phyloP scores from a whole-genome alignment of 1,139 yeast species.

The Protomyces macrosporus region DNA sequence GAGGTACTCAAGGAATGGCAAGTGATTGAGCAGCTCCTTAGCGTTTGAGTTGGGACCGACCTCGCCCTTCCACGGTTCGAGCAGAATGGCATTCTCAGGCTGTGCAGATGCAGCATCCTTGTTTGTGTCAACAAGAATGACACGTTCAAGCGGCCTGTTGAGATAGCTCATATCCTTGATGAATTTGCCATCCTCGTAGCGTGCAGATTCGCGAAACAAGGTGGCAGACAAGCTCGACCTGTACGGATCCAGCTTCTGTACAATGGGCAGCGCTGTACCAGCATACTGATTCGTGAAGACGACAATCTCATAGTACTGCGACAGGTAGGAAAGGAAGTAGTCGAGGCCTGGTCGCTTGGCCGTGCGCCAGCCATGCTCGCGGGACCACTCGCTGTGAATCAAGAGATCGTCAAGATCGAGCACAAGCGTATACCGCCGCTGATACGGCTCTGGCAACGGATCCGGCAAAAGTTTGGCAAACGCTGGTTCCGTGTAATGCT shows the following conservation, averaged over 20 bases:
- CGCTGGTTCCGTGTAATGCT: constrained; percentile 87
- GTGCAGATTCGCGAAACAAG: constrained; percentile 83
- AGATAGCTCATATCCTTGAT: constrained; percentile 73
- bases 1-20: constrained; percentile 88
- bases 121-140: constrained; percentile 72
- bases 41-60: constrained; percentile 56
- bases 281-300: constrained; percentile 79
- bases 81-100: constrained; percentile 84
- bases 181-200: constrained; percentile 76
- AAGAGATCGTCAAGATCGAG: constrained; percentile 82
- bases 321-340: constrained; percentile 87
- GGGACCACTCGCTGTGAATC: constrained; percentile 87
- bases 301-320: constrained; percentile 94
- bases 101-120: constrained; percentile 70
- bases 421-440: constrained; percentile 87
- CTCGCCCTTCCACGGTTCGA: constrained; percentile 77
- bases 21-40: constrained; percentile 61
- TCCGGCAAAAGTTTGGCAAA: constrained; percentile 89
- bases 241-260: constrained; percentile 85
- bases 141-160: constrained; percentile 83
- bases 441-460: constrained; percentile 85
- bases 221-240: constrained; percentile 85
- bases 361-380: constrained; percentile 94
- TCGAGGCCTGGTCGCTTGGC: constrained; percentile 98
- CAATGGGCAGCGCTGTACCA: constrained; percentile 79